These are phyloP conservation scores for Tubosaeta sp. DNA, from an alignment of 768 basidiomycete genomes.

Conservation along the genomic window DNA sequence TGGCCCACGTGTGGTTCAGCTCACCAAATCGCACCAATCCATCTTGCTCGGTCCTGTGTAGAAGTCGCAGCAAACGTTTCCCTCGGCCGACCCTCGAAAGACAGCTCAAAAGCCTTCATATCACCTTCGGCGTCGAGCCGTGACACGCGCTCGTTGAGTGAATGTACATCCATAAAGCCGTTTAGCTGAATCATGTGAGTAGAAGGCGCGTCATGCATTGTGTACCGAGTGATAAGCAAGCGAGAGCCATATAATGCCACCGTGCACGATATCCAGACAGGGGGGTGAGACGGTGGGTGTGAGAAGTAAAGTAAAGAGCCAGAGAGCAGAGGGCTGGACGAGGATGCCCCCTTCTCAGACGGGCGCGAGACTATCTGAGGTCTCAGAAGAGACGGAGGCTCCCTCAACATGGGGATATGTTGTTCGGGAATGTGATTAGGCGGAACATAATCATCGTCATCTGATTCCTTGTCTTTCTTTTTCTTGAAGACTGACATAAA, in stretches of 20 bases:
- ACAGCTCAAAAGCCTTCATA: conserved; percentile 59
- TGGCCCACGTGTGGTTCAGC: conserved; percentile 6
- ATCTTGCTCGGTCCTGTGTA: conserved; percentile 60
- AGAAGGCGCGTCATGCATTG: conserved; percentile 36
- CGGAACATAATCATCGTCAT: conserved; percentile 19
- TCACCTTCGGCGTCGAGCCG: conserved; percentile 42
- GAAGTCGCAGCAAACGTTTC: conserved; percentile 63
- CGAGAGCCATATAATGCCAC: conserved; percentile 35
- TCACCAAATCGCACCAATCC: conserved; percentile 76
- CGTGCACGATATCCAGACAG: conserved; percentile 50
- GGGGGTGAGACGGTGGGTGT: conserved; percentile 26
- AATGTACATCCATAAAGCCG: conserved; percentile 61
- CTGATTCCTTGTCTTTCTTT: conserved; percentile 28
- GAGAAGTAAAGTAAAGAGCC: conserved; percentile 48
- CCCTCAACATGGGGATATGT: not conserved
- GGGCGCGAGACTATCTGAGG: conserved; percentile 1
- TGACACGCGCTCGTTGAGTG: conserved; percentile 46
- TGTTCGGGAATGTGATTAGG: conserved; percentile 8
- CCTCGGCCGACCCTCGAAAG: conserved; percentile 46
- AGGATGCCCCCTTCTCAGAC: not conserved
- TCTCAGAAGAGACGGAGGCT: not conserved
- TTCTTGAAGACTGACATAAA: conserved; percentile 61
- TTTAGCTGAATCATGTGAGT: conserved; percentile 46
- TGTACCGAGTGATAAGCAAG: conserved; percentile 48
- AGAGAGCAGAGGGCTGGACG: conserved; percentile 4